Base-by-base conservation (phyloP, 371 early-diverging fungal genomes). In the Parasitella parasitica region DNA sequence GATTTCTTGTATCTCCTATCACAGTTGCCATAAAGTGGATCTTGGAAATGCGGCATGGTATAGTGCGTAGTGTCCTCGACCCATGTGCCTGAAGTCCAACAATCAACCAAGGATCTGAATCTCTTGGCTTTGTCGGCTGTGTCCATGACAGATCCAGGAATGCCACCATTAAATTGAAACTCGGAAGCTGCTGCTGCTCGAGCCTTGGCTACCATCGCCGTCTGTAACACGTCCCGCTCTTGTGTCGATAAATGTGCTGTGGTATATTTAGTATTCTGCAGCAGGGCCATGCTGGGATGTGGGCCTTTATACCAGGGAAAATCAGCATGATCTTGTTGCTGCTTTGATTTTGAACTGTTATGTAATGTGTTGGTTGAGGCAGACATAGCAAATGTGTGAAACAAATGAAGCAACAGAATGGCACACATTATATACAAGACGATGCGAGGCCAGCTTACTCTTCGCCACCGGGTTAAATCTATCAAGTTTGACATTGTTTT, bases 11-110 rank as follows among this genome's bases (percentile, higher is more conserved):
- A 56, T 37, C 55, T 65, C 15, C 73, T 63, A 57, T 78, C 77
- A 48, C 83, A 83, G 11, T 46, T 64, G 2, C 72, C 70, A 55
- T 67, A 82, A 0, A 69, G 6, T 3, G 83, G 71, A 39, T 82
- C 83, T 55, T 80, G 80, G 9, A 76, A 73, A 50, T 82, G 83
- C 12, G 41, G 49, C 59, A 75, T 46, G 4, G 28, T 36, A 35
- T 58, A 52, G 20, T 36, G 46, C n/a, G 5, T 28, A 30, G 8
- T 49, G 18, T 52, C 57, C 13, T 54, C 37, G 5, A 63, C 60
- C 78, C 75, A 72, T 8, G 49, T 22, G 3, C 71, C 70, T 7
- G 61, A 41, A 34, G 70, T 72, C 61, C 76, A 70, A 36, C 75
- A 77, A 16, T 77, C 65, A 4, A 75, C 61, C 24, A 36, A 8